phyloP scores from a whole-genome alignment of 2,329 filamentous ascomycete genomes.

The Calonectria hongkongensis region DNA sequence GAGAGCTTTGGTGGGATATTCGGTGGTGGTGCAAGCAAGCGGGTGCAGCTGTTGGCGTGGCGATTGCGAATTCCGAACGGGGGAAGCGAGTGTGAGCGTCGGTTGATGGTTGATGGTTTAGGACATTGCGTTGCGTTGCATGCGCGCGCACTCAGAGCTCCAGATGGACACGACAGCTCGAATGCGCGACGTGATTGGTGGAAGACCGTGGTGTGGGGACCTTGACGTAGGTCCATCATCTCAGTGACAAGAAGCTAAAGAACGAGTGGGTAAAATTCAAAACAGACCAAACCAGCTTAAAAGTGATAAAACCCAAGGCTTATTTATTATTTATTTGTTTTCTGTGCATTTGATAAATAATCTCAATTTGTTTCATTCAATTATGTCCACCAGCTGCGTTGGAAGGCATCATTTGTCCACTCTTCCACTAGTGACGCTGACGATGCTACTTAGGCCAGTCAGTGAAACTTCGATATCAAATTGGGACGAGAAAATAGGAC shows the following conservation, averaged over 20 bases:
- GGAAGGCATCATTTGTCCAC: too few species aligned
- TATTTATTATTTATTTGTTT: too few species aligned
- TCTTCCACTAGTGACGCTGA: conserved; percentile 1
- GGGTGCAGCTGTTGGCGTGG: background rate
- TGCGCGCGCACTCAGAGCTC: conserved; percentile 43
- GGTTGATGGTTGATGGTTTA: conserved; percentile 42
- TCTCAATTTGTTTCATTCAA: too few species aligned
- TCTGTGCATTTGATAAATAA: too few species aligned
- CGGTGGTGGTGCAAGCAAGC: conserved; percentile 17
- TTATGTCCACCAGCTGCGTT: too few species aligned
- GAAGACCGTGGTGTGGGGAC: conserved; percentile 12
- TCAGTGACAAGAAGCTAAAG: too few species aligned
- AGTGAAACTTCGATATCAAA: too few species aligned
- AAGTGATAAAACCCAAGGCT: too few species aligned
- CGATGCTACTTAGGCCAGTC: background rate
- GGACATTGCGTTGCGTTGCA: conserved; percentile 35
- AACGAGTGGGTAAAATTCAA: too few species aligned
- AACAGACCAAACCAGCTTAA: too few species aligned
- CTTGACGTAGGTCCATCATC: conserved; percentile 14
- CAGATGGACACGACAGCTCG: conserved; percentile 63
- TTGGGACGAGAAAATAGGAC: too few species aligned
- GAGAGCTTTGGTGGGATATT: conserved; percentile 23
- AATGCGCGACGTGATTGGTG: conserved; percentile 58
- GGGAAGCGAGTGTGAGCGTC: conserved; percentile 34
- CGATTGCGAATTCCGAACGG: conserved; percentile 26